These are phyloP conservation scores for Pythium coloratum DNA, from an alignment of 352 stramenopile species.

Conservation along the genomic window DNA sequence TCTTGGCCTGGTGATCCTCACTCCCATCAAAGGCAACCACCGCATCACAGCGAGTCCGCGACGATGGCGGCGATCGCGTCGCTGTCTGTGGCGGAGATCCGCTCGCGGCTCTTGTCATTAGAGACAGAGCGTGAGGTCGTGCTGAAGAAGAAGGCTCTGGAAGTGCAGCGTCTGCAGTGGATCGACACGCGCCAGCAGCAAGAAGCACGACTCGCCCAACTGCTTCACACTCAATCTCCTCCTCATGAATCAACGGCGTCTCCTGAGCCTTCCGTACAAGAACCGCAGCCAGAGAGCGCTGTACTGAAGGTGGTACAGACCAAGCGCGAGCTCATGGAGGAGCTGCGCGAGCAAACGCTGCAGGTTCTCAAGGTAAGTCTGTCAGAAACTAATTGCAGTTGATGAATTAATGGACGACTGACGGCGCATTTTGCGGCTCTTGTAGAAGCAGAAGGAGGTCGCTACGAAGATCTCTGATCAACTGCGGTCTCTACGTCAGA, in stretches of 20 bases:
- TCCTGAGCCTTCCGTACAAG: not conserved
- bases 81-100: constrained; percentile 16
- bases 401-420: not conserved
- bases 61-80: not conserved
- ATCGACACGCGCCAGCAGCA: constrained; percentile 12
- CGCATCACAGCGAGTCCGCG: not conserved
- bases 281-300: not conserved
- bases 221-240: not conserved
- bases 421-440: not conserved
- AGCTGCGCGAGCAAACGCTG: constrained; percentile 19
- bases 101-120: constrained; percentile 15
- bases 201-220: not conserved
- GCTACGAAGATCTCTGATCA: constrained; percentile 19
- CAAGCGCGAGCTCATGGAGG: constrained; percentile 21
- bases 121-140: constrained; percentile 12
- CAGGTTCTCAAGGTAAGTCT: constrained; percentile 13
- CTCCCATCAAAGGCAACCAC: constrained; percentile 6
- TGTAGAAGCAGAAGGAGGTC: constrained; percentile 18
- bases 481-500: constrained; percentile 11
- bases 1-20: constrained; percentile 1
- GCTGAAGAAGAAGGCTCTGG: not conserved
- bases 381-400: not conserved
- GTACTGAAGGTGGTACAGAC: not conserved
- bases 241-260: not conserved
- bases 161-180: constrained; percentile 9